Percentiles rank a stretch among this genome's conserved stretches.
phyloP scores from a whole-genome alignment of 148 eudicot species.

The Gaultheria prostrata region DNA sequence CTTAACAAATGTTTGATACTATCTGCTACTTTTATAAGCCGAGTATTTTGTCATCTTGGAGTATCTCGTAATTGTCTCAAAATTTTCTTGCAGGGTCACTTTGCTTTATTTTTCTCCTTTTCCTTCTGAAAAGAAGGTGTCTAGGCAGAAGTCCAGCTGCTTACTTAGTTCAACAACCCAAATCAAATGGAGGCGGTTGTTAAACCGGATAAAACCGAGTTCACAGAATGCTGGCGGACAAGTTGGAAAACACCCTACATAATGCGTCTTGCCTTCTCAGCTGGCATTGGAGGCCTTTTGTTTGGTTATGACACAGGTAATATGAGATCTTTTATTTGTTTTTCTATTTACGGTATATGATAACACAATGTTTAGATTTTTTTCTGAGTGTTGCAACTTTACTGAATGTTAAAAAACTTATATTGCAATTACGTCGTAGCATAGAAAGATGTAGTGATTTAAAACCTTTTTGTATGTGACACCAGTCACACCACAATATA shows the following conservation, averaged over 20 bases:
- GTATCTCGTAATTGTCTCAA: neutral
- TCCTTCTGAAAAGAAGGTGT: neutral
- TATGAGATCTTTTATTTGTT: neutral
- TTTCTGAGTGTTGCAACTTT: neutral
- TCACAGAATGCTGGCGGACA: conserved; percentile 65
- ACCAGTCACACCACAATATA: neutral
- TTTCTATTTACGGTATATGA: neutral
- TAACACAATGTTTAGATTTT: neutral
- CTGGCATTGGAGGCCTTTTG: conserved; percentile 76
- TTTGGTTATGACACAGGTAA: conserved; percentile 83
- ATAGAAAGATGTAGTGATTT: neutral
- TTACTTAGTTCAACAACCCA: neutral
- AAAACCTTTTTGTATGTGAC: neutral
- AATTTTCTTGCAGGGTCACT: neutral
- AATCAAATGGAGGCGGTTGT: conserved; percentile 45
- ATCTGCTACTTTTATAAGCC: too few relatives aligned
- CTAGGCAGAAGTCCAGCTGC: neutral
- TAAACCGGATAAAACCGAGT: conserved; percentile 54
- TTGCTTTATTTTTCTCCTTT: neutral
- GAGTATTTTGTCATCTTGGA: neutral
- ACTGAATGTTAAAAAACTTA: neutral
- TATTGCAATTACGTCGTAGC: neutral
- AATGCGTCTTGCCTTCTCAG: conserved; percentile 64
- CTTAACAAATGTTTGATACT: too few relatives aligned
- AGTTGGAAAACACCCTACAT: conserved; percentile 59